These are phyloP conservation scores for Populus hybrid DNA, from an alignment of 441 rosid species.

Conservation along the genomic window DNA sequence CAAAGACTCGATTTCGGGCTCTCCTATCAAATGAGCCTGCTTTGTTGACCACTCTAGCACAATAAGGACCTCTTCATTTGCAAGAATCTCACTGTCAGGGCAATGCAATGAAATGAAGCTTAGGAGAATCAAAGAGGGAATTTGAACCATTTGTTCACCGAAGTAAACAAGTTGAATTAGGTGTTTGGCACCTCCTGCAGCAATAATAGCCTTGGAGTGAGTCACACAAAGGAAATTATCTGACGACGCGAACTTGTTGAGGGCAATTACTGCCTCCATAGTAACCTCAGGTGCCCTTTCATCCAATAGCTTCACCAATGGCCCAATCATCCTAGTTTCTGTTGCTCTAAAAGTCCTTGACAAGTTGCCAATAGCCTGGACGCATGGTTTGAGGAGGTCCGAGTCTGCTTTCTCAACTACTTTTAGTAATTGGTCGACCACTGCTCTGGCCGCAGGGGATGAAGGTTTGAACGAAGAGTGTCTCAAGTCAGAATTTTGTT, in stretches of 20 bases:
- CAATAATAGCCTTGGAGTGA: conserved; percentile 71
- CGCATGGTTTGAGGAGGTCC: conserved; percentile 63
- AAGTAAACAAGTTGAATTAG: conserved; percentile 73
- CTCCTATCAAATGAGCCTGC: conserved; percentile 47
- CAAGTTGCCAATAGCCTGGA: conserved; percentile 69
- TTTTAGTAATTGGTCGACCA: conserved; percentile 65
- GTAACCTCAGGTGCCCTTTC: conserved; percentile 64
- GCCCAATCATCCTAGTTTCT: conserved; percentile 67
- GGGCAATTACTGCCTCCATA: conserved; percentile 59
- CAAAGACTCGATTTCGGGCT: conserved; percentile 44
- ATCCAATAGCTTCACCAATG: conserved; percentile 69
- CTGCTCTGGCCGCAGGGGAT: conserved; percentile 71
- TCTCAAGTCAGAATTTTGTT: conserved; percentile 65
- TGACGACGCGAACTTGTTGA: conserved; percentile 62
- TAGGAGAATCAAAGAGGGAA: conserved; percentile 50
- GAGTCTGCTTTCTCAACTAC: conserved; percentile 63
- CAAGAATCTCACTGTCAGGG: conserved; percentile 83
- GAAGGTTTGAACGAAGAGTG: conserved; percentile 86
- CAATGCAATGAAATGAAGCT: conserved; percentile 67
- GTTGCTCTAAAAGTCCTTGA: conserved; percentile 84
- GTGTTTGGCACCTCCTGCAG: conserved; percentile 68
- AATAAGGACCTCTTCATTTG: conserved; percentile 60
- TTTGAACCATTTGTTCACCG: conserved; percentile 62
- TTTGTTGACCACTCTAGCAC: conserved; percentile 89
- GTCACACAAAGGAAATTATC: conserved; percentile 68